These are phyloP conservation scores for Petunia axillaris DNA, from an alignment of 257 asterid genomes.

Conservation along the genomic window DNA sequence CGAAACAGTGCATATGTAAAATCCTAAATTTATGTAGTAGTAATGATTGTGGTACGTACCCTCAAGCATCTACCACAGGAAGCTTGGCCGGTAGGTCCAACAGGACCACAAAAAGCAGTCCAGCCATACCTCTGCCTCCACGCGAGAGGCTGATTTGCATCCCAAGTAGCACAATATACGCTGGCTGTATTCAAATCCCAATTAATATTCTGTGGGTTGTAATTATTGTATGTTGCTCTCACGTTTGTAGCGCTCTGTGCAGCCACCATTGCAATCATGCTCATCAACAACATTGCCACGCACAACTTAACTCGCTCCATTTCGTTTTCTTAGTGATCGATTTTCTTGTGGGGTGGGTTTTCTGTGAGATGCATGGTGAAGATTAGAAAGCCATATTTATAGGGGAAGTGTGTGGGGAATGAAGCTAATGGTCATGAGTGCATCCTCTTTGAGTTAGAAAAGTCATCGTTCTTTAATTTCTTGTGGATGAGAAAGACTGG, in stretches of 20 bases:
- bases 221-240: constrained; percentile 25
- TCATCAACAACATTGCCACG: not conserved
- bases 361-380: not conserved
- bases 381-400: not conserved
- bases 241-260: constrained; percentile 27
- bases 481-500: not conserved
- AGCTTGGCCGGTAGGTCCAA: constrained; percentile 19
- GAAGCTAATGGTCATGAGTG: no score
- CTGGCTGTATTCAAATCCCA: constrained; percentile 29
- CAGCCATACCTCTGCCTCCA: constrained; percentile 30
- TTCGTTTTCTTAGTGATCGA: not conserved
- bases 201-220: constrained; percentile 22
- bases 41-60: no score
- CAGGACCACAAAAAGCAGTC: constrained; percentile 32
- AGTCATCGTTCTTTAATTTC: no score
- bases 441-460: not conserved
- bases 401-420: no score
- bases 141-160: constrained; percentile 23
- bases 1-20: no score
- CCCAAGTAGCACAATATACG: constrained; percentile 25
- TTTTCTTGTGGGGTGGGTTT: not conserved
- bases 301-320: constrained; percentile 21
- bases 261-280: not conserved
- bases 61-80: constrained; percentile 28
- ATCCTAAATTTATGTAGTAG: no score